Evolutionary conservation across 83 land plant species (phyloP).

Genomic region (Thuja plicata): DNA sequence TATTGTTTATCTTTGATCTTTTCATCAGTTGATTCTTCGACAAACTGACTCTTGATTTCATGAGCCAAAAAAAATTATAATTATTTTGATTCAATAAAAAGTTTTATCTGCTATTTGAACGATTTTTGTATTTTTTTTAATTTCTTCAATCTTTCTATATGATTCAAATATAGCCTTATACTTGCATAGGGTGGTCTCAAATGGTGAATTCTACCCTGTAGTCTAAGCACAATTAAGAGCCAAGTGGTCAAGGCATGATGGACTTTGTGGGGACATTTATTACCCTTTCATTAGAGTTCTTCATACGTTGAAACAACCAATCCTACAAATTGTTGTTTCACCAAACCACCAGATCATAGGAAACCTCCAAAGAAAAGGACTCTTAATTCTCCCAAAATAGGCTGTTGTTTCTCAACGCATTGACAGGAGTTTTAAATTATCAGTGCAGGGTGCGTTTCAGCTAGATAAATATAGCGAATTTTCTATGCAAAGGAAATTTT

Average conservation of each 20-base stretch:
- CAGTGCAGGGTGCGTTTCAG: not conserved
- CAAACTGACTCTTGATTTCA: no score
- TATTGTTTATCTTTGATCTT: no score
- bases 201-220: not conserved
- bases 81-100: no score
- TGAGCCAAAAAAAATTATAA: no score
- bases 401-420: not conserved
- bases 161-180: no score
- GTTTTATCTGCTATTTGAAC: no score
- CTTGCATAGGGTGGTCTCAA: not conserved
- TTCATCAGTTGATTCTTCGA: no score
- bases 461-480: not conserved
- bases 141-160: no score
- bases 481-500: not conserved
- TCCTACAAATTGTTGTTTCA: not conserved
- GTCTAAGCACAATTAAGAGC: not conserved
- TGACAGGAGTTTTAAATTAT: not conserved
- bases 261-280: not conserved
- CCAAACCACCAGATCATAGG: not conserved
- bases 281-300: not conserved
- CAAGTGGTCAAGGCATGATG: not conserved
- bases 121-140: no score
- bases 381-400: not conserved
- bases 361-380: not conserved
- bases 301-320: not conserved